phyloP scores from a whole-genome alignment of 2,329 filamentous ascomycete species.

The Emergomyces pasteurianus region DNA sequence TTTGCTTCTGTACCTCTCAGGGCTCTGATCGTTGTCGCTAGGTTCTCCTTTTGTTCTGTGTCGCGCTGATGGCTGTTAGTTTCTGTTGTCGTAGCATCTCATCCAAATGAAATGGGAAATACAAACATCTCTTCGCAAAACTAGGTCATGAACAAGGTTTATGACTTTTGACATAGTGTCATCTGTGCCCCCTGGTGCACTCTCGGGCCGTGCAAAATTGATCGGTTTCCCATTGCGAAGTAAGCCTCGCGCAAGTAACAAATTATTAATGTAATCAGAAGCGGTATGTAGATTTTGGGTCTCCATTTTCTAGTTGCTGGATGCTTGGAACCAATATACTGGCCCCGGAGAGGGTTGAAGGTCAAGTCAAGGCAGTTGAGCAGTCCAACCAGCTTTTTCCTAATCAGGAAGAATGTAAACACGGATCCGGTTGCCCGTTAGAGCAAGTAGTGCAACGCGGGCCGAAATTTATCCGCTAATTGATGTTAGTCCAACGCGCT shows the following conservation, averaged over 20 bases:
- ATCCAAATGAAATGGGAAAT: slow-evolving; percentile 52
- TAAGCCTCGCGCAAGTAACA: slow-evolving; percentile 51
- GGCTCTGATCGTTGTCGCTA: slow-evolving; percentile 65
- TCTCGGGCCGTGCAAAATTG: slow-evolving; percentile 66
- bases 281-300: slow-evolving; percentile 45
- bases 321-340: not conserved
- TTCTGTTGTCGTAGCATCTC: slow-evolving; percentile 19
- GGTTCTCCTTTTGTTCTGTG: slow-evolving; percentile 72
- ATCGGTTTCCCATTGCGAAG: slow-evolving; percentile 48
- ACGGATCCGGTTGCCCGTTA: slow-evolving; percentile 14
- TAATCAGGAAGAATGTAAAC: slow-evolving; percentile 35
- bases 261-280: slow-evolving; percentile 53
- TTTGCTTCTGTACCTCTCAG: slow-evolving; percentile 65
- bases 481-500: not conserved
- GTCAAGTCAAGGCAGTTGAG: not conserved
- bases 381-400: slow-evolving; percentile 14
- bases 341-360: not conserved
- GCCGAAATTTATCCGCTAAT: slow-evolving; percentile 1
- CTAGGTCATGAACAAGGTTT: slow-evolving; percentile 85
- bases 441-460: slow-evolving; percentile 14
- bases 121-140: slow-evolving; percentile 70
- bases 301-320: slow-evolving; percentile 26
- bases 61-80: slow-evolving; percentile 51
- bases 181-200: slow-evolving; percentile 46
- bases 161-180: slow-evolving; percentile 77